phyloP scores from a whole-genome alignment of 2,329 filamentous ascomycete species.

The Penicillium brevicompactum region DNA sequence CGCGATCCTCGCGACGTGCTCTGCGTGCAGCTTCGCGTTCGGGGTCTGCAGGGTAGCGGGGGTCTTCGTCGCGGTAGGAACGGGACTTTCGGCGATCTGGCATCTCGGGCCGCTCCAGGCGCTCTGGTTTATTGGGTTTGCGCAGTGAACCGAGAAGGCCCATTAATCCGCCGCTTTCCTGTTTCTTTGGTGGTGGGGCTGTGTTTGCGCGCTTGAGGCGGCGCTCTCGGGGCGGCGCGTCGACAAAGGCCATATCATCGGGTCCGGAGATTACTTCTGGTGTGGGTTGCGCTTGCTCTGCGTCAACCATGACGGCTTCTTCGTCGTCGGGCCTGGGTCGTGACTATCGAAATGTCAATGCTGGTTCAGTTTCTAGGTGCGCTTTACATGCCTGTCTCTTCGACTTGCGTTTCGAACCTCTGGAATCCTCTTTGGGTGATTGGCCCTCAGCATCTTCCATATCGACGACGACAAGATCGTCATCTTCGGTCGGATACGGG shows the following conservation, averaged over 20 bases:
- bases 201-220: conserved; percentile 64
- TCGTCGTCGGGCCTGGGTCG: conserved; percentile 37
- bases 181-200: conserved; percentile 60
- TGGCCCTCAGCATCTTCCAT: conserved; percentile 43
- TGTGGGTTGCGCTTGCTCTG: conserved; percentile 47
- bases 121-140: conserved; percentile 27
- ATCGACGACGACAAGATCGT: conserved; percentile 64
- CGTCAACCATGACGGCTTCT: conserved; percentile 57
- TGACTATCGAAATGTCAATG: conserved; percentile 24
- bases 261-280: conserved; percentile 49
- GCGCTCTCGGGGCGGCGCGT: conserved; percentile 51
- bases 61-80: conserved; percentile 39
- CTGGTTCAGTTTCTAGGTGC: background rate
- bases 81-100: conserved; percentile 42
- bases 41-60: conserved; percentile 35
- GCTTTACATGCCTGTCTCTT: conserved; percentile 39
- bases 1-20: conserved; percentile 38
- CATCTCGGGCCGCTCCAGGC: conserved; percentile 24
- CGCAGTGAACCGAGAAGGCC: conserved; percentile 61
- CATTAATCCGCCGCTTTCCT: conserved; percentile 57
- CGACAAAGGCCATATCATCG: conserved; percentile 56
- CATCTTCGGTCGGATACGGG: conserved; percentile 66
- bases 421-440: conserved; percentile 35
- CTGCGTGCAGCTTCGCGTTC: conserved; percentile 40
- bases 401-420: conserved; percentile 38